Evolutionary conservation across 78 protist genomes (phyloP).

Genomic region (Planoprotostelium fungivorum): DNA sequence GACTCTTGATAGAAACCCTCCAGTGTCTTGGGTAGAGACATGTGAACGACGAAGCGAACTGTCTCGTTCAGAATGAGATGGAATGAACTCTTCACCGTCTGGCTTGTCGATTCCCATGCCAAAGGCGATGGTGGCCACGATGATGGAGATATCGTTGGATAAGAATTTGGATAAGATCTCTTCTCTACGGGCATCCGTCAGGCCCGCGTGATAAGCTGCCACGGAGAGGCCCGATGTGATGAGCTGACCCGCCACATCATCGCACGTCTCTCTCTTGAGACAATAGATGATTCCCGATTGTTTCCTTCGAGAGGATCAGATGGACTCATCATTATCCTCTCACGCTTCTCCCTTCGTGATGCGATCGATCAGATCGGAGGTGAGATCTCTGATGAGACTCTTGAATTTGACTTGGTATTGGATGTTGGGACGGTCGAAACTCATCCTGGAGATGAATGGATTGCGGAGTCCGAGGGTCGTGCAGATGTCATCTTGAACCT

Average conservation of each 20-base stretch:
- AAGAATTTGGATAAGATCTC: slow-evolving; percentile 48
- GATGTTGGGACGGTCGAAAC: slow-evolving; percentile 33
- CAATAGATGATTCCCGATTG: slow-evolving; percentile 36
- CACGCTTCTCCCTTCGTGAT: not conserved
- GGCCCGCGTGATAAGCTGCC: slow-evolving; percentile 42
- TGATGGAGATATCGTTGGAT: slow-evolving; percentile 36
- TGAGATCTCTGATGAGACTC: not conserved
- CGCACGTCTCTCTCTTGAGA: slow-evolving; percentile 8
- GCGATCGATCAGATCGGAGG: not conserved
- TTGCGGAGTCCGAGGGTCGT: slow-evolving; percentile 1
- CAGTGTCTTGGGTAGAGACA: slow-evolving; percentile 82
- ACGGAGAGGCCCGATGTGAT: not conserved
- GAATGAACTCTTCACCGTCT: slow-evolving; percentile 85
- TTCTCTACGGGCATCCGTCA: slow-evolving; percentile 17
- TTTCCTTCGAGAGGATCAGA: not conserved
- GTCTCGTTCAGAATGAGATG: slow-evolving; percentile 11
- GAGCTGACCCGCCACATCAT: slow-evolving; percentile 13
- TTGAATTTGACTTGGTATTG: slow-evolving; percentile 5
- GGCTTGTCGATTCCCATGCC: slow-evolving; percentile 97
- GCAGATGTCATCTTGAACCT: slow-evolving; percentile 16
- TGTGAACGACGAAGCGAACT: slow-evolving; percentile 85
- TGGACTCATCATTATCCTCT: not conserved
- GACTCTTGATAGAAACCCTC: slow-evolving; percentile 94
- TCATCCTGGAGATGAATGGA: not conserved
- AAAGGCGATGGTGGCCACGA: slow-evolving; percentile 95